Percentiles rank a stretch among this genome's conserved stretches.
Conservation (phyloP, 306 rosid genomes). For the Astragalus membranaceus region DNA sequence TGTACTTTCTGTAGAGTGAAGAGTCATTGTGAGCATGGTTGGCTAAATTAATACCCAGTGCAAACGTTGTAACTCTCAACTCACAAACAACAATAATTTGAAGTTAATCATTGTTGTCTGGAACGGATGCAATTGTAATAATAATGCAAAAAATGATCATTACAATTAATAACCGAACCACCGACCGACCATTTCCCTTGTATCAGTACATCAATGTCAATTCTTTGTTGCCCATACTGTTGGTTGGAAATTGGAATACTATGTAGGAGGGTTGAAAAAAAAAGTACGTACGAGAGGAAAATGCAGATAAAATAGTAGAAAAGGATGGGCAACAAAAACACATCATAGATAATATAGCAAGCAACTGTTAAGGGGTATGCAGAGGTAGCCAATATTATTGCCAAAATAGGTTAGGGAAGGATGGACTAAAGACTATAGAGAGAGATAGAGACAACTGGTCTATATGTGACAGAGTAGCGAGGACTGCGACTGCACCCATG, state of each 20-base stretch:
- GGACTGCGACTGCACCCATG: constrained; percentile 24
- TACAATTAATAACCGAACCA: neutral
- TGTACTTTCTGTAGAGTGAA: no score
- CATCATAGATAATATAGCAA: neutral
- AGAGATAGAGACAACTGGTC: neutral
- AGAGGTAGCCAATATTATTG: constrained; percentile 10
- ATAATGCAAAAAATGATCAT: neutral
- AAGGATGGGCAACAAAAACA: constrained; percentile 5
- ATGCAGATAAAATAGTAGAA: neutral
- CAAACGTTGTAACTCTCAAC: no score
- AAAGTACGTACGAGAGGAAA: neutral
- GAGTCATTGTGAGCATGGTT: no score
- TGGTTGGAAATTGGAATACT: no score
- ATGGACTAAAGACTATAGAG: neutral
- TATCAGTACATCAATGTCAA: neutral
- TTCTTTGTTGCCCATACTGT: constrained; percentile 5
- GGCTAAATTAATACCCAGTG: no score
- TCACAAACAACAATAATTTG: neutral
- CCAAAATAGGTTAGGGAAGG: constrained; percentile 13
- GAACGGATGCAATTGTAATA: neutral
- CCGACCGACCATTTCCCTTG: constrained; percentile 20
- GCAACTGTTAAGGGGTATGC: neutral
- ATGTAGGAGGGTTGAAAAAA: neutral
- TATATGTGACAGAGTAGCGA: constrained; percentile 26
- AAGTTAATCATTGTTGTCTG: neutral